Percentiles rank a stretch among this genome's conserved stretches.
Evolutionary conservation across 208 protist genomes (phyloP).

Genomic region (Leishmania lainsoni): DNA sequence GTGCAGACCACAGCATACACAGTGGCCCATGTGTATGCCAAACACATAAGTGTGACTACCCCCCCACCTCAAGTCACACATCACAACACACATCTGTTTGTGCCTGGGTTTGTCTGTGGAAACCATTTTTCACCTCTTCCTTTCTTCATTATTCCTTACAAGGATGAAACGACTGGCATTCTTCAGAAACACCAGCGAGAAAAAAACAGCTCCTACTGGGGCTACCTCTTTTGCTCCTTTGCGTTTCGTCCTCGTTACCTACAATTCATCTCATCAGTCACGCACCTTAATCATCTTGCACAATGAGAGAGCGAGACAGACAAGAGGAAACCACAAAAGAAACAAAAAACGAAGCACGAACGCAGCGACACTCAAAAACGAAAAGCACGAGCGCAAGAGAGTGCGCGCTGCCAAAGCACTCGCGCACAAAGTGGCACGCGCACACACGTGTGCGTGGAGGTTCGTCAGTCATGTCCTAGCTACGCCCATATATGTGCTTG

Average conservation of each 20-base stretch:
- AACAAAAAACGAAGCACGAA: neutral
- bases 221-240: neutral
- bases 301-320: neutral
- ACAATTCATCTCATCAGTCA: neutral
- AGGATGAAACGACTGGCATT: neutral
- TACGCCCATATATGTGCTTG: neutral
- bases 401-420: neutral
- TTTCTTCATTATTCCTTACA: neutral
- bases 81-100: neutral
- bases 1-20: neutral
- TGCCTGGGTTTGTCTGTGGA: neutral
- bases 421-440: neutral
- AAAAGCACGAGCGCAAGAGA: neutral
- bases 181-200: neutral
- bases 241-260: neutral
- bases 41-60: neutral
- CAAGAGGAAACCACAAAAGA: neutral
- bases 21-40: neutral
- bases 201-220: neutral
- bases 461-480: neutral
- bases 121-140: neutral
- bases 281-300: neutral
- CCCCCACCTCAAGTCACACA: neutral
- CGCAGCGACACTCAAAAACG: neutral
- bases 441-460: neutral